Conservation (phyloP, 1,139 yeast genomes). For the Suhomyces chickasaworum region DNA sequence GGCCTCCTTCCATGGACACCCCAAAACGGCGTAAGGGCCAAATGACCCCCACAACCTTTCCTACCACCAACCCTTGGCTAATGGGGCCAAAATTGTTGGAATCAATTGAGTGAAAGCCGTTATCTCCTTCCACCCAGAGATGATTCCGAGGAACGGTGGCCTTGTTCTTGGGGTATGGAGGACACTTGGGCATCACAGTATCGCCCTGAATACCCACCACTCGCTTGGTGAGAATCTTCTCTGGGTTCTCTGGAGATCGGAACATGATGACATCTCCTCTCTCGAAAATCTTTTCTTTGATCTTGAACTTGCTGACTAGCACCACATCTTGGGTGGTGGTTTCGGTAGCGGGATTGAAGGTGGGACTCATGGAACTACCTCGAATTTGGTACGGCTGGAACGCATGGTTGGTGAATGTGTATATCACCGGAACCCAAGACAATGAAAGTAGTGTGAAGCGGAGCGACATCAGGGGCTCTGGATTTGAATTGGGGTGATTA, state of each 20-base stretch:
- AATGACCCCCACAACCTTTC: conserved; percentile 64
- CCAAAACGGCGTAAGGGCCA: conserved; percentile 70
- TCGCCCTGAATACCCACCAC: conserved; percentile 78
- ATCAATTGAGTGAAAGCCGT: conserved; percentile 77
- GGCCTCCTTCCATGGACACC: conserved; percentile 40
- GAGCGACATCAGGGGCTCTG: conserved; percentile 9
- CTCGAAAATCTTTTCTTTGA: conserved; percentile 47
- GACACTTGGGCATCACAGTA: conserved; percentile 54
- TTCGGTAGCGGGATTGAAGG: conserved; percentile 67
- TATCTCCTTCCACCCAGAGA: conserved; percentile 95
- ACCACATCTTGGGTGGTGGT: conserved; percentile 66
- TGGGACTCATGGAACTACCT: conserved; percentile 88
- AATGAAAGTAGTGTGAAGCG: conserved; percentile 33
- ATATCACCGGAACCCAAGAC: conserved; percentile 79
- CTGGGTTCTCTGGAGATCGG: conserved; percentile 78
- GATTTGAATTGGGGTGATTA: neutral
- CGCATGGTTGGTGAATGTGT: conserved; percentile 69
- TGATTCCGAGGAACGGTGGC: conserved; percentile 76
- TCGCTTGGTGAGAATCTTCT: conserved; percentile 71
- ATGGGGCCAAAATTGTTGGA: conserved; percentile 86
- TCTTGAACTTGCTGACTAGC: conserved; percentile 64
- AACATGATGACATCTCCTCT: conserved; percentile 77
- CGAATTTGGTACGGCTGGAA: conserved; percentile 75
- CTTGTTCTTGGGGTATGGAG: conserved; percentile 63
- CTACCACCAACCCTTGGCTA: conserved; percentile 73